Conservation (phyloP, 495 filamentous ascomycete species). For the Aspergillus heteromorphus region DNA sequence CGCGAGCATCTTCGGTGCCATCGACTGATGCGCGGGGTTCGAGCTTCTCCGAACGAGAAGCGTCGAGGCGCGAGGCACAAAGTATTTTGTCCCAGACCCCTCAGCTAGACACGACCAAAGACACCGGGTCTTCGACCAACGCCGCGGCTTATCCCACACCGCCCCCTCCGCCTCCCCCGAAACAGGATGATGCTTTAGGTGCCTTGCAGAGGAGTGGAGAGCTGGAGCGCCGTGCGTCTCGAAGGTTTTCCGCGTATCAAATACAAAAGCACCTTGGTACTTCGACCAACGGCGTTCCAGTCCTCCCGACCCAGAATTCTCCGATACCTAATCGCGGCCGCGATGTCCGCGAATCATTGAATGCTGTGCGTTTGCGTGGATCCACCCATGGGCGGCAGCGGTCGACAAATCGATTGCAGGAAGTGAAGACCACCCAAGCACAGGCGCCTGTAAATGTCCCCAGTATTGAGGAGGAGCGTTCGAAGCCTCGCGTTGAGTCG, state of each 20-base stretch:
- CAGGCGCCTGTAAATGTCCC: constrained; percentile 56
- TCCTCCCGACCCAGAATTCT: constrained; percentile 79
- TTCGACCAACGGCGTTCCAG: constrained; percentile 73
- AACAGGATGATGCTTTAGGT: constrained; percentile 84
- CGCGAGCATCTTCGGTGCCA: constrained; percentile 39
- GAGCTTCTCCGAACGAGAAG: constrained; percentile 37
- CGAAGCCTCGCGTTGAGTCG: constrained; percentile 23
- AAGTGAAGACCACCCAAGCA: constrained; percentile 49
- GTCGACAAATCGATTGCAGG: constrained; percentile 48
- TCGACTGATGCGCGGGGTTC: constrained; percentile 21
- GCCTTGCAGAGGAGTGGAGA: constrained; percentile 87
- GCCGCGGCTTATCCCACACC: constrained; percentile 47
- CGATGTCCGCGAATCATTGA: constrained; percentile 86
- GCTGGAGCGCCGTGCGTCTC: constrained; percentile 86
- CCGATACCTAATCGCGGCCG: constrained; percentile 84
- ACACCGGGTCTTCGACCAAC: constrained; percentile 31
- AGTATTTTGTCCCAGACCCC: constrained; percentile 51
- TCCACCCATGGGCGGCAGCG: constrained; percentile 61
- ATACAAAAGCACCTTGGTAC: constrained; percentile 87
- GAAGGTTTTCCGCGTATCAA: constrained; percentile 91
- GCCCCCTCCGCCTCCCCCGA: constrained; percentile 71
- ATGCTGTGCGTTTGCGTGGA: constrained; percentile 78
- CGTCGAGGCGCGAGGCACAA: constrained; percentile 47
- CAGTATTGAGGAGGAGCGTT: constrained; percentile 49
- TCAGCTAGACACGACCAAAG: constrained; percentile 48